phyloP scores from a whole-genome alignment of 257 asterid genomes.

The Coffea canephora region DNA sequence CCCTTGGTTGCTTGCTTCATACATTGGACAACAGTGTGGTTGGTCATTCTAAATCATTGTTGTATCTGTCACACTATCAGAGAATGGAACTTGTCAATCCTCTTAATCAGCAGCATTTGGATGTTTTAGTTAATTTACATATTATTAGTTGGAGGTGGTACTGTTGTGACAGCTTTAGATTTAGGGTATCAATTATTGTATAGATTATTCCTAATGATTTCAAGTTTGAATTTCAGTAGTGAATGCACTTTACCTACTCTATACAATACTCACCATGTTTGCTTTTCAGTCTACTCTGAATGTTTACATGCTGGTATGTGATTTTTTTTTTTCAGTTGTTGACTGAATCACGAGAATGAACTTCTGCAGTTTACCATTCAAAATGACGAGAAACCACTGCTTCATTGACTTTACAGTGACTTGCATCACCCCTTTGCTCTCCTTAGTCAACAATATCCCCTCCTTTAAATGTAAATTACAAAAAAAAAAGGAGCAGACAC shows the following conservation, averaged over 20 bases:
- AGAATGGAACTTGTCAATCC: background rate
- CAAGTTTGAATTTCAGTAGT: background rate
- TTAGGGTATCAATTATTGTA: background rate
- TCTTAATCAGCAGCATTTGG: background rate
- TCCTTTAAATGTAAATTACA: background rate
- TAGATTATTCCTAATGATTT: background rate
- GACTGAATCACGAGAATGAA: background rate
- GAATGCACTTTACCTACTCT: background rate
- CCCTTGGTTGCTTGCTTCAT: background rate
- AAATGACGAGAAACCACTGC: background rate
- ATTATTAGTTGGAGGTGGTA: background rate
- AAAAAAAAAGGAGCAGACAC: too few species aligned
- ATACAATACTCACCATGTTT: background rate
- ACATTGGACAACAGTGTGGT: background rate
- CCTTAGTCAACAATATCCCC: background rate
- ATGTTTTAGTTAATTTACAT: background rate
- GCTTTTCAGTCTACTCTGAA: background rate
- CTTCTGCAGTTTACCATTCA: background rate
- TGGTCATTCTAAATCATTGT: background rate
- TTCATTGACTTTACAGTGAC: background rate
- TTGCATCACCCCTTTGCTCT: background rate
- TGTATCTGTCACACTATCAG: background rate
- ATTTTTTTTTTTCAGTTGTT: background rate
- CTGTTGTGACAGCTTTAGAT: background rate
- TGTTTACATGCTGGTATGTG: background rate